Conservation (phyloP, 306 rosid genomes). For the Leucaena leucocephala region DNA sequence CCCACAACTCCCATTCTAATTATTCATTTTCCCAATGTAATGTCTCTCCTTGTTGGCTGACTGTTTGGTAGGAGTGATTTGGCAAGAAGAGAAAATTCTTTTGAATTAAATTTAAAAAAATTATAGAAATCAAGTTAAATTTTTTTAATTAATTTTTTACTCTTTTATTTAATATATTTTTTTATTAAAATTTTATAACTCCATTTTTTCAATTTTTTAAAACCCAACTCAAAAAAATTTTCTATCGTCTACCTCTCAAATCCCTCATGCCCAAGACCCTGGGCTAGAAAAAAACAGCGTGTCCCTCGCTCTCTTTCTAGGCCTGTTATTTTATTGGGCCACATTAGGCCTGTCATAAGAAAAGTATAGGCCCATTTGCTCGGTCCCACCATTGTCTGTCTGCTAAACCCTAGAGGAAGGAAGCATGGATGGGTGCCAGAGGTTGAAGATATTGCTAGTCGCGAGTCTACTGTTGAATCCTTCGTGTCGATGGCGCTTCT, state of each 20-base stretch:
- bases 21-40: not conserved
- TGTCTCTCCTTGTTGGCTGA: not conserved
- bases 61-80: too few species aligned
- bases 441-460: not conserved
- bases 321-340: not conserved
- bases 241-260: too few species aligned
- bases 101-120: too few species aligned
- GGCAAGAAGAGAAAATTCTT: too few species aligned
- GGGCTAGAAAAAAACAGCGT: too few species aligned
- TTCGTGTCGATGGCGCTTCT: conserved; percentile 37
- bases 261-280: too few species aligned
- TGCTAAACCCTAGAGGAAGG: not conserved
- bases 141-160: too few species aligned
- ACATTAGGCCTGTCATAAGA: not conserved
- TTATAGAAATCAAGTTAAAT: too few species aligned
- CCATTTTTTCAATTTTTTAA: too few species aligned
- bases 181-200: too few species aligned
- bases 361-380: not conserved
- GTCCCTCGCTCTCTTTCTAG: not conserved
- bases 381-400: not conserved
- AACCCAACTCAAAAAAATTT: too few species aligned
- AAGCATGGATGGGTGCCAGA: not conserved
- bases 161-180: too few species aligned
- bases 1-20: not conserved
- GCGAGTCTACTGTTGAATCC: not conserved